Base-by-base conservation (phyloP, 1,284 basidiomycete species). In the Rhodotorula sp. region DNA sequence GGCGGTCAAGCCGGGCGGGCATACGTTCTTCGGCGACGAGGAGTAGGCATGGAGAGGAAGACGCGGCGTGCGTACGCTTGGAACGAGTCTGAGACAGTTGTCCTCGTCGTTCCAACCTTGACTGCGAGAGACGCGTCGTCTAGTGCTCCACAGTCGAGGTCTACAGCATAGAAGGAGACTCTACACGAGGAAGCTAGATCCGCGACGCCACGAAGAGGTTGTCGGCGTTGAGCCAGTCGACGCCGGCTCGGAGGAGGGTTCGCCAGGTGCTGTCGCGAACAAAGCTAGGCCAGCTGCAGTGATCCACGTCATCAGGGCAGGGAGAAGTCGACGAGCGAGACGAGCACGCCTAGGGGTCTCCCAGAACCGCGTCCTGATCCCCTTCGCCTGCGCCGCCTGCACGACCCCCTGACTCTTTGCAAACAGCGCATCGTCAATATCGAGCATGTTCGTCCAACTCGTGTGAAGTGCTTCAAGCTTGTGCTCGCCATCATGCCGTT, bases 351-450 rank as follows among this genome's bases (percentile, higher is more conserved):
- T 53, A 4, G 76, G 69, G 8, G 76, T 74, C 15, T 79, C 79
- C 79, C 79, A 80, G 76, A 79, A 80, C 59, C 79, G 67, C 51
- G 70, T 71, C 60, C 77, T 70, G 34, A 80, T 80, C 17, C 79
- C 79, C 64, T 68, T 76, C 27, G 57, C 57, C 22, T 70, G 68
- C 36, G 51, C 51, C 4, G 24, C 22, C 29, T 77, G 76, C 13
- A 75, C 64, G n/a, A 65, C 53, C 19, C 62, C 58, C 36, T 62
- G 39, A n/a, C 55, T 58, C 30, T 47, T 13, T 34, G 59, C 54
- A 10, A 29, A 27, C 62, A 53, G 55, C 62, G 52, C 62, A 1
- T 59, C 24, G 44, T 57, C 64, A 20, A 54, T 44, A 2, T 60
- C 44, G 11, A 46, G 39, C 44, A 57, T 39, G 17, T 67, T 62